These are phyloP conservation scores for Ammopiptanthus mongolicus DNA, from an alignment of 306 rosid species.

Conservation along the genomic window DNA sequence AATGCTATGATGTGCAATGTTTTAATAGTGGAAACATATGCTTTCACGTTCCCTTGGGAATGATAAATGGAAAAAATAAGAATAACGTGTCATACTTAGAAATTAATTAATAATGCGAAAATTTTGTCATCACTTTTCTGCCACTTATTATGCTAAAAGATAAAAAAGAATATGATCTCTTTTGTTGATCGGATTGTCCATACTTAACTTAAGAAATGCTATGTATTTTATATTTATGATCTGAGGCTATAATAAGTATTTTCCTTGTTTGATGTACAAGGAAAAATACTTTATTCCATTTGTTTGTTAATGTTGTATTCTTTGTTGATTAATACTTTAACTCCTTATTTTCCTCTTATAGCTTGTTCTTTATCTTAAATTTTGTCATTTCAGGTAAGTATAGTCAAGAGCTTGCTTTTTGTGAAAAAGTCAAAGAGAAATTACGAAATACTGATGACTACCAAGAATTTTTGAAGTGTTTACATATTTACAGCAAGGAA, in stretches of 20 bases:
- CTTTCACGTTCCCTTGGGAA: neutral
- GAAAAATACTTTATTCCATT: neutral
- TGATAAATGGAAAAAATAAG: neutral
- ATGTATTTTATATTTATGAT: conserved; percentile 15
- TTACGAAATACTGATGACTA: conserved; percentile 71
- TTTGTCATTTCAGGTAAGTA: conserved; percentile 54
- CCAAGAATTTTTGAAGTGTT: conserved; percentile 96
- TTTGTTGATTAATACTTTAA: neutral
- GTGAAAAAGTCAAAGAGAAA: conserved; percentile 88
- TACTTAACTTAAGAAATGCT: neutral
- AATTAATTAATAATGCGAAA: neutral
- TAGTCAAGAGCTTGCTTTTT: conserved; percentile 72
- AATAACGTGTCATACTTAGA: neutral
- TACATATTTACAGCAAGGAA: conserved; percentile 93
- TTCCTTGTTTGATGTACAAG: conserved; percentile 20
- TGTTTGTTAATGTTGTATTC: neutral
- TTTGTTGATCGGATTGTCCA: conserved; percentile 11
- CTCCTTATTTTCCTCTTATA: neutral
- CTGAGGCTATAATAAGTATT: neutral
- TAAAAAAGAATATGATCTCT: neutral
- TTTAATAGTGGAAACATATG: neutral
- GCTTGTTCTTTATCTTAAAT: conserved; percentile 18
- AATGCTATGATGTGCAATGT: neutral
- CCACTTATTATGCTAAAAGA: neutral
- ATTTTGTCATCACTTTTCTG: conserved; percentile 10